Evolutionary conservation across 1,284 basidiomycete species (phyloP).

Genomic region (Melanopsichium pennsylvanicum): DNA sequence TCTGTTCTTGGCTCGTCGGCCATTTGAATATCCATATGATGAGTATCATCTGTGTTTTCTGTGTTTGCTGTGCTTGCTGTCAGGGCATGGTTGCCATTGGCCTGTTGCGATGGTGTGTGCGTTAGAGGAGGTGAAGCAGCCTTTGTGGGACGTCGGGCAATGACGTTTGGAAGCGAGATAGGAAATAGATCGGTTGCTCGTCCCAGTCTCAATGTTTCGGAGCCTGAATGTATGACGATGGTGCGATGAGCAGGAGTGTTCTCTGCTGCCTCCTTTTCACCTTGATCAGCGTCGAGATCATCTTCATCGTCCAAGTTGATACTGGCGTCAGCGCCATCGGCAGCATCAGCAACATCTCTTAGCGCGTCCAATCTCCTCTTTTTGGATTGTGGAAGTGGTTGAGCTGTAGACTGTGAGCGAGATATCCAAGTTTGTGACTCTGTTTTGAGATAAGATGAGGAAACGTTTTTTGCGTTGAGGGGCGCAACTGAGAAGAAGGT

Average conservation of each 20-base stretch:
- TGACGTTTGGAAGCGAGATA: constrained; percentile 76
- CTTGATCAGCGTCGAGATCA: constrained; percentile 35
- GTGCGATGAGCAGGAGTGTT: constrained; percentile 58
- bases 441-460: constrained; percentile 62
- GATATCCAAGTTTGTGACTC: constrained; percentile 62
- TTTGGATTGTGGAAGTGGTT: constrained; percentile 17
- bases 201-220: constrained; percentile 84
- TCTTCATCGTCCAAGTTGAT: constrained; percentile 35
- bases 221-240: constrained; percentile 93
- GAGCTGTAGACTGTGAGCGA: constrained; percentile 32
- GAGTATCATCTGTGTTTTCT: not conserved
- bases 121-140: not conserved
- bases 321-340: constrained; percentile 23
- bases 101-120: not conserved
- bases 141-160: constrained; percentile 70
- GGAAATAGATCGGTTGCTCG: constrained; percentile 87
- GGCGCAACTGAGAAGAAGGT: constrained; percentile 59
- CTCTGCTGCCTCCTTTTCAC: constrained; percentile 33
- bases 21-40: constrained; percentile 20
- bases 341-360: constrained; percentile 12
- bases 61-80: not conserved
- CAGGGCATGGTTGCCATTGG: not conserved
- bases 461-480: constrained; percentile 62
- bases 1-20: constrained; percentile 1
- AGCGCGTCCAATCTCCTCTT: constrained; percentile 32